Conservation (phyloP, 1,284 basidiomycete genomes). For the Mycosarcoma mackinlayi region DNA sequence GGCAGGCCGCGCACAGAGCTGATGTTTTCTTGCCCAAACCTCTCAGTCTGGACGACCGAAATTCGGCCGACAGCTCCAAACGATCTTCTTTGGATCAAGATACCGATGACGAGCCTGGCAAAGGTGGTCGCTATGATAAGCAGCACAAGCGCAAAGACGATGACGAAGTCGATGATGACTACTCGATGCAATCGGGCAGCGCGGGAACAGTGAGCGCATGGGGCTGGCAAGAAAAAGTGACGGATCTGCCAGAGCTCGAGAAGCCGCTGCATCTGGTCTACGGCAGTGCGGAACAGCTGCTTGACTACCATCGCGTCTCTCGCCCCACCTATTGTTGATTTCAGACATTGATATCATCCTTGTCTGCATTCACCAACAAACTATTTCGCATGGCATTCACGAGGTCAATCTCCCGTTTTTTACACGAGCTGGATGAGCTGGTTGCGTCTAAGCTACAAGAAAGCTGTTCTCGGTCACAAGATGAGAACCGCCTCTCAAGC, state of each 20-base stretch:
- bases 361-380: not conserved
- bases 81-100: slow-evolving; percentile 4
- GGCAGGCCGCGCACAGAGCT: slow-evolving; percentile 2
- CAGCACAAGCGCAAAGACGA: slow-evolving; percentile 31
- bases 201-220: not conserved
- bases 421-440: too few relatives aligned
- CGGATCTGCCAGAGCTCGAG: slow-evolving; percentile 48
- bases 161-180: slow-evolving; percentile 19
- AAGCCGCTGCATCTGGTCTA: slow-evolving; percentile 57
- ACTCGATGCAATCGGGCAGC: slow-evolving; percentile 23
- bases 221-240: slow-evolving; percentile 45
- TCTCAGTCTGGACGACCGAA: slow-evolving; percentile 15
- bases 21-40: slow-evolving; percentile 28
- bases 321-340: slow-evolving; percentile 58
- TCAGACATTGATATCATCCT: not conserved
- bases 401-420: too few relatives aligned
- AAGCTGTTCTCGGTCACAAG: too few relatives aligned
- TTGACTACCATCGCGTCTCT: slow-evolving; percentile 60
- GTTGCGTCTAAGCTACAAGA: too few relatives aligned
- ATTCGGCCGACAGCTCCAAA: not conserved
- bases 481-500: slow-evolving; percentile 23
- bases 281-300: slow-evolving; percentile 54
- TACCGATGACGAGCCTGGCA: not conserved
- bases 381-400: slow-evolving; percentile 8
- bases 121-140: too few relatives aligned